Base-by-base conservation (phyloP, 2,329 filamentous ascomycete species). In the Colletotrichum tofieldiae region DNA sequence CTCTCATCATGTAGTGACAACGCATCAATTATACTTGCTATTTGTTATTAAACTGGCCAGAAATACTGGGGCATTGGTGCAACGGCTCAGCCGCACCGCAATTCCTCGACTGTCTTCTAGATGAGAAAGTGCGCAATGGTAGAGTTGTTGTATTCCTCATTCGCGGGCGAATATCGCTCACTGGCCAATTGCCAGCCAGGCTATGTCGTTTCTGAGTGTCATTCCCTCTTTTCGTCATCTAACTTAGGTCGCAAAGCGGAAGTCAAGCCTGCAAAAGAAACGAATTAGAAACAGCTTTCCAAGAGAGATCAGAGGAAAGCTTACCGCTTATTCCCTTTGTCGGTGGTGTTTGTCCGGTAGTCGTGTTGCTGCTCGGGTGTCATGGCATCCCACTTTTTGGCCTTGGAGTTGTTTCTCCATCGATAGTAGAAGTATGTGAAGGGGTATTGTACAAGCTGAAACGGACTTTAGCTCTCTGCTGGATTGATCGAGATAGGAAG, bases 311-410 rank as follows among this genome's bases (percentile, higher is more conserved):
- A 0, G 1, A 47, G 18, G 43, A n/a, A 18, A 61, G 29, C 75
- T 75, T 52, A 79, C 84, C 82, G 82, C 77, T 84, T 86, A 60
- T 85, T 86, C 7, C 85, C 84, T 60, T 84, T 75, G 67, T 87
- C 83, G 2, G 78, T 82, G 0, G 85, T 86, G 0, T 81, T 86
- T n/a, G 77, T 80, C 8, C 84, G 77, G 73, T 87, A 87, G 0
- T 79, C 68, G 11, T 81, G 78, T 61, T 83, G 84, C 73, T 86
- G 79, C 64, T 85, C 82, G 1, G 78, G 75, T 5, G 78, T 82
- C 79, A 84, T 80, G 2, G 76, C 75, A 49, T 83, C 80, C 83
- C 83, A 84, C 61, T 74, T 78, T 72, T 79, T 81, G 26, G 80
- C 80, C 63, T 82, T 82, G 43, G 76, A 76, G 14, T 76, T 77